phyloP scores from a whole-genome alignment of 2,329 filamentous ascomycete genomes.

The Nannizziopsis barbatae region DNA sequence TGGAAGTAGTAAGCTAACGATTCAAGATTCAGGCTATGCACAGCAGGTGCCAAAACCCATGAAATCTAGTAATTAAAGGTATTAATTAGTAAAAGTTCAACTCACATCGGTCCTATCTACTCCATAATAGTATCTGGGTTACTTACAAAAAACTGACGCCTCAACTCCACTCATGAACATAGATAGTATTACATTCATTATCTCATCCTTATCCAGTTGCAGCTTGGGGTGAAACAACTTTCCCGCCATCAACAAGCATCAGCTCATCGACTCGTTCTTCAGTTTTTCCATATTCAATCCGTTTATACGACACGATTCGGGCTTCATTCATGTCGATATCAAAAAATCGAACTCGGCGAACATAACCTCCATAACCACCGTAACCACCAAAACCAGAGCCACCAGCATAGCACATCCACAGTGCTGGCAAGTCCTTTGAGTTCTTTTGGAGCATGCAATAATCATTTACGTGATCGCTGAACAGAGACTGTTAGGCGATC shows the following conservation, averaged over 20 bases:
- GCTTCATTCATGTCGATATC: conserved; percentile 88
- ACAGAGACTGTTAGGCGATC: neutral
- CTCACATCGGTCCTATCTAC: too few species aligned
- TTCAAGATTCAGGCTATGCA: too few species aligned
- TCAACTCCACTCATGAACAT: neutral
- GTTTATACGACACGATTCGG: conserved; percentile 83
- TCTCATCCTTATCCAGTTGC: neutral
- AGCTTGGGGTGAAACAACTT: conserved; percentile 32
- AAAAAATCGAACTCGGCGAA: conserved; percentile 75
- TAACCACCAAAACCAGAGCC: conserved; percentile 90
- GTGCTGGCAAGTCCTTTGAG: conserved; percentile 47
- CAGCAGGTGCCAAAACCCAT: too few species aligned
- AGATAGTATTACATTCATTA: neutral
- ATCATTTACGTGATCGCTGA: conserved; percentile 93
- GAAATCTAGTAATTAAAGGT: too few species aligned
- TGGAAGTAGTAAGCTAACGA: too few species aligned
- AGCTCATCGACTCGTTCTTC: conserved; percentile 46
- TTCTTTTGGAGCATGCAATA: conserved; percentile 67
- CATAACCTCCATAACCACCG: conserved; percentile 75
- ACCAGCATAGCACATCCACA: conserved; percentile 99
- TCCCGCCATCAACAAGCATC: conserved; percentile 50
- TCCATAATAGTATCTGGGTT: neutral
- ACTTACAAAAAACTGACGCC: conserved; percentile 6
- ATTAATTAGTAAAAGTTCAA: too few species aligned
- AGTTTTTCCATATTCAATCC: conserved; percentile 57